Evolutionary conservation across 495 filamentous ascomycete species (phyloP).

Genomic region (Penicillium antarcticum): DNA sequence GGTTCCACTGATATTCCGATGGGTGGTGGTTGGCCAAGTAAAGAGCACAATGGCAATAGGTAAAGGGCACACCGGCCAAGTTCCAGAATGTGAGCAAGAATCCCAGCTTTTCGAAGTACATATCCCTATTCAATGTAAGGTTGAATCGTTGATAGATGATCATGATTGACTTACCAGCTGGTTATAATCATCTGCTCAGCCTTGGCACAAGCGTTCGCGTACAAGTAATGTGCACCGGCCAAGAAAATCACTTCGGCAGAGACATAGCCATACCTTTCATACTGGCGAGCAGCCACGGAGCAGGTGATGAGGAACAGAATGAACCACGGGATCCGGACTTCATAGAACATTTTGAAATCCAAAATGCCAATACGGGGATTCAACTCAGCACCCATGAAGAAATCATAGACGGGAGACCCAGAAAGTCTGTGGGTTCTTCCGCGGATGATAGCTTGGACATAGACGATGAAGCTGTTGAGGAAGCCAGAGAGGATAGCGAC

Average conservation of each 20-base stretch:
- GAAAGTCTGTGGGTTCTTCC: constrained; percentile 87
- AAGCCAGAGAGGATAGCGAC: constrained; percentile 86
- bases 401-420: constrained; percentile 86
- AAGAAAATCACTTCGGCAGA: constrained; percentile 80
- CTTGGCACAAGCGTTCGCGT: constrained; percentile 92
- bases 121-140: constrained; percentile 56
- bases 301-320: constrained; percentile 76
- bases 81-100: constrained; percentile 99
- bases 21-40: constrained; percentile 87
- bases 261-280: constrained; percentile 81
- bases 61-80: constrained; percentile 86
- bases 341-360: constrained; percentile 99
- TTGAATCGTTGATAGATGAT: not conserved
- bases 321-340: constrained; percentile 93
- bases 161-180: constrained; percentile 50
- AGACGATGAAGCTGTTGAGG: constrained; percentile 72
- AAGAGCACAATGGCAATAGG: constrained; percentile 92
- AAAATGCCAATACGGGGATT: constrained; percentile 87
- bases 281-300: constrained; percentile 78
- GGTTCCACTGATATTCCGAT: constrained; percentile 70
- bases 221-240: constrained; percentile 85
- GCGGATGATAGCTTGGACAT: constrained; percentile 70
- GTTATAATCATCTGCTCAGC: constrained; percentile 90
- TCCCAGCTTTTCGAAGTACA: constrained; percentile 98
- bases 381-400: constrained; percentile 97